Conservation (phyloP, 768 basidiomycete genomes). For the Mycena leptocephala region DNA sequence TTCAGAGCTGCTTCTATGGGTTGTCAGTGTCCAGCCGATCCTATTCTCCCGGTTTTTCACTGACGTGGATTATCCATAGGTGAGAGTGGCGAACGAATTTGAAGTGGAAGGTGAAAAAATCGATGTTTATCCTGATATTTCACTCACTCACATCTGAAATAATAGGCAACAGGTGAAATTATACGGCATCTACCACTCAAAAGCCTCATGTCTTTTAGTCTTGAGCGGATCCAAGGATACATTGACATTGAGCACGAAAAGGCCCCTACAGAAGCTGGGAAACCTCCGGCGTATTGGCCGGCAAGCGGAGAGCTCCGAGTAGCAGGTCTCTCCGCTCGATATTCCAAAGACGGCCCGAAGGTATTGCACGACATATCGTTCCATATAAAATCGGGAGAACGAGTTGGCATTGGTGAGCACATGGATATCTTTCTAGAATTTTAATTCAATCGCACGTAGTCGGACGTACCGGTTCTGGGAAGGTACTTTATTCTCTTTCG, state of each 20-base stretch:
- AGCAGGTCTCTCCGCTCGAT: constrained; percentile 58
- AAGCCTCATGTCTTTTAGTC: not conserved
- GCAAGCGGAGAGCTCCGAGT: constrained; percentile 60
- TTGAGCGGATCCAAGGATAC: constrained; percentile 44
- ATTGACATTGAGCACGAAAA: constrained; percentile 62
- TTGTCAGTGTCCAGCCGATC: constrained; percentile 22
- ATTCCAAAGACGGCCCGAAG: constrained; percentile 43
- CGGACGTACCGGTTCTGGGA: constrained; percentile 43
- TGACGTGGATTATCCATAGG: not conserved
- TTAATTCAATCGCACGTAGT: constrained; percentile 28
- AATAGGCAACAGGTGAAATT: not conserved
- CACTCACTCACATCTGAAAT: constrained; percentile 39
- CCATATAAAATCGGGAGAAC: constrained; percentile 61
- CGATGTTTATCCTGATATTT: not conserved
- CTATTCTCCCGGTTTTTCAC: not conserved
- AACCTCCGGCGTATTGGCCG: constrained; percentile 68
- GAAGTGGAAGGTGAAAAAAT: constrained; percentile 11
- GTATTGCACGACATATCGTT: constrained; percentile 46
- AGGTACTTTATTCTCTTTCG: constrained; percentile 29
- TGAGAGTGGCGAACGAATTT: not conserved
- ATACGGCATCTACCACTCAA: constrained; percentile 18
- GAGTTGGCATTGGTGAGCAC: constrained; percentile 59
- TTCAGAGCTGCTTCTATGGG: constrained; percentile 43
- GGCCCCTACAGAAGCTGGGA: constrained; percentile 41
- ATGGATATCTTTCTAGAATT: constrained; percentile 36